Percentiles rank a stretch among this genome's conserved stretches.
Evolutionary conservation across 768 basidiomycete species (phyloP).

Genomic region (Leccinum arenicola): DNA sequence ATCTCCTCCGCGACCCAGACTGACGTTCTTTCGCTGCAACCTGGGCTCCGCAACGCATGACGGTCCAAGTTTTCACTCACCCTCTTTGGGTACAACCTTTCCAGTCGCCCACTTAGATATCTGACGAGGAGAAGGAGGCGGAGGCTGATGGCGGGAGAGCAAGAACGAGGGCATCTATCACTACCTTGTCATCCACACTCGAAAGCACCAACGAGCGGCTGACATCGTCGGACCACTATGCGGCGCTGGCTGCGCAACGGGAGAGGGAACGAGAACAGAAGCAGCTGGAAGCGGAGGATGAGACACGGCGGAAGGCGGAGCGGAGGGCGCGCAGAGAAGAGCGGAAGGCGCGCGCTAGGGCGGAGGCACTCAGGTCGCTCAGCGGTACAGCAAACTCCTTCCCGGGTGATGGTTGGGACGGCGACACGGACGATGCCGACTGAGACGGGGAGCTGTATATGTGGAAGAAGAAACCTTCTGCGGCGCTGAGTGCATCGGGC

Average conservation of each 20-base stretch:
- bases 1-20: conserved; percentile 35
- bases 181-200: conserved; percentile 43
- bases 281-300: conserved; percentile 34
- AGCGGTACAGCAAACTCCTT: conserved; percentile 22
- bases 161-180: conserved; percentile 26
- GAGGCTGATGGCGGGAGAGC: conserved; percentile 16
- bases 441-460: conserved; percentile 49
- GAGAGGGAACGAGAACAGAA: conserved; percentile 25
- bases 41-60: conserved; percentile 35
- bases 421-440: conserved; percentile 52
- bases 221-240: conserved; percentile 39
- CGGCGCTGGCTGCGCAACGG: conserved; percentile 27
- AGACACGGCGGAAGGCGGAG: conserved; percentile 46
- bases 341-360: conserved; percentile 42
- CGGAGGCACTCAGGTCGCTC: conserved; percentile 31
- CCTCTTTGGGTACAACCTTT: conserved; percentile 65
- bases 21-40: conserved; percentile 62
- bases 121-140: conserved; percentile 41
- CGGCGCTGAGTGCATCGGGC: conserved; percentile 34
- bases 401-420: conserved; percentile 8
- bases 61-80: conserved; percentile 41
- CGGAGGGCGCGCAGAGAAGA: conserved; percentile 44
- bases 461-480: conserved; percentile 33
- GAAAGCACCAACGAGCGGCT: conserved; percentile 51
- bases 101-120: conserved; percentile 62